Base-by-base conservation (phyloP, 1,139 yeast species). In the Candida tropicalis region DNA sequence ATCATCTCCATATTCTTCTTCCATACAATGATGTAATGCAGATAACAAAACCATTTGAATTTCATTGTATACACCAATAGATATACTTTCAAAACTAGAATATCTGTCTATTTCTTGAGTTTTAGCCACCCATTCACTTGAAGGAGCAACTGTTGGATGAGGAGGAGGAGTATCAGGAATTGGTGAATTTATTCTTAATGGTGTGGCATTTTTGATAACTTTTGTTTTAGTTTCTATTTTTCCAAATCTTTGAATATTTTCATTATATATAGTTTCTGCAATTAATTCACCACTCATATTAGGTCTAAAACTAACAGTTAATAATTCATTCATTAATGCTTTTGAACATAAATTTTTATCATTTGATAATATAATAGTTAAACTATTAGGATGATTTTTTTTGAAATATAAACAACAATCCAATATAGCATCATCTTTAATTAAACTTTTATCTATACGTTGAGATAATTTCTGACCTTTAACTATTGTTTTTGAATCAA, bases 331-430 rank as follows among this genome's bases (percentile, higher is more conserved):
- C 1, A 83, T 62, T 41, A 90, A 66, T 0, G 97, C 95, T 59
- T 85, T 87, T 49, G 79, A 63, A 59, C 97, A 88, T 16, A 91
- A 68, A 58, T 90, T 90, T 53, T 83, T 84, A 59, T 91, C 98
- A 59, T 90, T 87, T 0, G 96, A 84, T 41, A 89, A 56, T 25
- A 87, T 62, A 4, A 89, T 76, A 4, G 84, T 84, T 40, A 88
- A 66, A 35, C 73, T 67, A 13, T 58, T 48, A 11, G 73, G 59
- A 59, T 61, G 47, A 42, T 59, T 58, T 17, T 70, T 62, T 48
- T 77, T 73, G 47, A 83, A 82, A 57, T 75, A 90, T 23, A 85
- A 56, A 54, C 96, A 86, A 58, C 97, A 89, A 62, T 91, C 97
- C 28, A 90, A 63, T 48, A 91, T 90, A 0, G 96, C 77, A 55